A percentile compares a stretch with the other conserved stretches of the same genome.
Evolutionary conservation across 2,329 filamentous ascomycete species (phyloP).

Genomic region (Hypoxylon sp.): DNA sequence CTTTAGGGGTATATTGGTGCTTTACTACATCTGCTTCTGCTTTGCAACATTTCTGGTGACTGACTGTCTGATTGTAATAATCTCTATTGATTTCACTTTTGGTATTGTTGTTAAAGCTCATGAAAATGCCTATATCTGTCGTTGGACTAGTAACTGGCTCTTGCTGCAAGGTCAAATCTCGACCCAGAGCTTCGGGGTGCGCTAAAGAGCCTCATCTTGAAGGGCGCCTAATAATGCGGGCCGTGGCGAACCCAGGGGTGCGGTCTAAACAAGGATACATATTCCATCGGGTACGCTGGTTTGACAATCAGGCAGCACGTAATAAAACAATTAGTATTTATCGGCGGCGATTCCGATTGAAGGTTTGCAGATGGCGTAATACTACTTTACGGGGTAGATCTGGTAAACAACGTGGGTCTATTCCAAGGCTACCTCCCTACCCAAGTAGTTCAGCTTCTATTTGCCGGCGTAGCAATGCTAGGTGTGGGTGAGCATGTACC

Average conservation of each 20-base stretch:
- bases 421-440: neutral
- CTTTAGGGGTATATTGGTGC: constrained; percentile 1
- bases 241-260: no score
- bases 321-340: neutral
- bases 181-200: neutral
- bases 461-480: neutral
- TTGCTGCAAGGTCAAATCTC: neutral
- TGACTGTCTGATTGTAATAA: no score
- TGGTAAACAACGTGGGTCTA: neutral
- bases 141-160: neutral
- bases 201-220: neutral
- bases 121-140: neutral
- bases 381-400: neutral
- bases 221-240: neutral
- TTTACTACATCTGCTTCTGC: neutral
- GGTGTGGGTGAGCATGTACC: neutral
- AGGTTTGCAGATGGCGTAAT: no score
- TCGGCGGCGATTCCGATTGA: neutral
- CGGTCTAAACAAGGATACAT: neutral
- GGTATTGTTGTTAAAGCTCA: neutral
- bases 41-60: no score
- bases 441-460: neutral
- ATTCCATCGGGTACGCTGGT: neutral
- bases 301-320: neutral
- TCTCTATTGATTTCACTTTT: neutral